Conservation (phyloP, 495 filamentous ascomycete genomes). For the Trichoderma gamsii region DNA sequence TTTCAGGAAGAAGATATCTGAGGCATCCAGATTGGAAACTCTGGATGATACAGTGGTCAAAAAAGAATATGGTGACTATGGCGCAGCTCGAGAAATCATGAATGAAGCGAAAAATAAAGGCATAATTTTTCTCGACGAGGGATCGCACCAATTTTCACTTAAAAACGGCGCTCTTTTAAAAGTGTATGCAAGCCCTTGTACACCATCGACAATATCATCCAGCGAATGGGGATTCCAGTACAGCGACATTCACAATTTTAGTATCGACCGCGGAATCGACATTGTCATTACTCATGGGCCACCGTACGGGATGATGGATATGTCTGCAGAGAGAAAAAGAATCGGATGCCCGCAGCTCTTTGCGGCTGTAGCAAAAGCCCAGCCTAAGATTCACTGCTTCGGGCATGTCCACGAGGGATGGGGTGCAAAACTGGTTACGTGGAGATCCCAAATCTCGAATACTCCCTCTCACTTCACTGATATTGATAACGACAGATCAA, state of each 20-base stretch:
- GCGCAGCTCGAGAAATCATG: slow-evolving; percentile 23
- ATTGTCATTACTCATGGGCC: slow-evolving; percentile 73
- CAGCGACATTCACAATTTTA: slow-evolving; percentile 45
- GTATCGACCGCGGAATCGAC: slow-evolving; percentile 46
- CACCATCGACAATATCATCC: slow-evolving; percentile 44
- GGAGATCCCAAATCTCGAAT: slow-evolving; percentile 35
- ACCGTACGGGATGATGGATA: slow-evolving; percentile 54
- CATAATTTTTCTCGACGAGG: slow-evolving; percentile 64
- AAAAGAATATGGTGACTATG: slow-evolving; percentile 23
- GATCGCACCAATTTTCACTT: slow-evolving; percentile 48
- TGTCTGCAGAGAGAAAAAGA: slow-evolving; percentile 26
- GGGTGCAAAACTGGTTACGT: slow-evolving; percentile 57
- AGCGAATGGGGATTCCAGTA: slow-evolving; percentile 61
- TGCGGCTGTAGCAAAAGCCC: slow-evolving; percentile 43
- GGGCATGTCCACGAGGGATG: slow-evolving; percentile 72
- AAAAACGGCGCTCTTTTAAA: slow-evolving; percentile 53
- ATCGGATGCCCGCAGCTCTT: slow-evolving; percentile 57
- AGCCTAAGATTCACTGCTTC: slow-evolving; percentile 61
- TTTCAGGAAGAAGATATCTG: slow-evolving; percentile 19
- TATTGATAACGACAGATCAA: slow-evolving; percentile 39
- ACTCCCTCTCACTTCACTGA: slow-evolving; percentile 32
- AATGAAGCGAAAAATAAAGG: slow-evolving; percentile 42
- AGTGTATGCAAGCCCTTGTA: slow-evolving; percentile 66
- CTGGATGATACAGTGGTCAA: slow-evolving; percentile 21
- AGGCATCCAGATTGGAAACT: slow-evolving; percentile 14